Conservation (phyloP, 441 rosid species). For the Syzygium malaccense region DNA sequence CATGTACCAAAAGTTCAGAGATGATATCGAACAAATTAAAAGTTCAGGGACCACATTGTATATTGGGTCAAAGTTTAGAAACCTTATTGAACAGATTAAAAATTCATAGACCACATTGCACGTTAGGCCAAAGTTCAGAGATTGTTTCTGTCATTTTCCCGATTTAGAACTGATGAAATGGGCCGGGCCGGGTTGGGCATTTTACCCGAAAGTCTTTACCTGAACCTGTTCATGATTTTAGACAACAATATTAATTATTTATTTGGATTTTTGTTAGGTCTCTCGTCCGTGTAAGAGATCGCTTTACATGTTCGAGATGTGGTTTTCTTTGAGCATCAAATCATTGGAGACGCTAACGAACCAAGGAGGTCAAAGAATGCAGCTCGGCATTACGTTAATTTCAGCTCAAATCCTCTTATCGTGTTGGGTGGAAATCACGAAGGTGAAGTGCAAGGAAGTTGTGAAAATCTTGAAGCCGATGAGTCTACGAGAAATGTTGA, state of each 20-base stretch:
- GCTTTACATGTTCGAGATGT: neutral
- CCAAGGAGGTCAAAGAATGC: neutral
- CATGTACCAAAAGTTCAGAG: rapidly evolving
- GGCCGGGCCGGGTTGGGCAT: neutral
- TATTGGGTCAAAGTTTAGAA: no score
- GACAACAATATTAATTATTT: neutral
- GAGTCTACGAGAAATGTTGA: neutral
- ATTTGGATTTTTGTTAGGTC: neutral
- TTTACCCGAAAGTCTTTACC: neutral
- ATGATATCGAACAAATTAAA: no score
- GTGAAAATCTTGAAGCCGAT: neutral
- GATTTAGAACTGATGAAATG: neutral
- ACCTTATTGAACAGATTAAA: no score
- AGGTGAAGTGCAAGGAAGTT: neutral
- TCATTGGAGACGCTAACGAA: rapidly evolving
- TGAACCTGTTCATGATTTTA: neutral
- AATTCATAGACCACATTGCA: rapidly evolving
- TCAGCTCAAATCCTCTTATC: neutral
- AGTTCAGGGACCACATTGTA: rapidly evolving
- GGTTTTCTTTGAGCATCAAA: neutral
- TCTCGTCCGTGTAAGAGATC: neutral
- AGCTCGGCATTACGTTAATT: neutral
- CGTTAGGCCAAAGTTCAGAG: rapidly evolving
- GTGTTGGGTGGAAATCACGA: neutral
- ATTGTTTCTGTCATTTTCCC: no score